Evolutionary conservation across 257 asterid genomes (phyloP).

Genomic region (Cinchona pubescens): DNA sequence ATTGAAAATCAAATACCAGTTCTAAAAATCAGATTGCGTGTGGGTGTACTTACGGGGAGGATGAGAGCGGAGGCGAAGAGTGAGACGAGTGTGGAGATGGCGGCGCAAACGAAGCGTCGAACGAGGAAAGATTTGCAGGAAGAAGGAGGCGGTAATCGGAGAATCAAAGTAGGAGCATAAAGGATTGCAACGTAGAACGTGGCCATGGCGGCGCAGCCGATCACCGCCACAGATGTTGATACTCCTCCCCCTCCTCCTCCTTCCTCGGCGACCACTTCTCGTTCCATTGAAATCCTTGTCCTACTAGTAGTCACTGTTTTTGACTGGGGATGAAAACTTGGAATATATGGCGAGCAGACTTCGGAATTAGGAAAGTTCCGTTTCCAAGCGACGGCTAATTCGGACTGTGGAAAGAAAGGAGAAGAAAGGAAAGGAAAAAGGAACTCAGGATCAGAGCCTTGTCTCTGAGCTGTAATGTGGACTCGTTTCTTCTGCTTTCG

Average conservation of each 20-base stretch:
- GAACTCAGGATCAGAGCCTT: too few relatives aligned
- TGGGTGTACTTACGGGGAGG: slow-evolving; percentile 51
- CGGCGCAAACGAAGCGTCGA: slow-evolving; percentile 85
- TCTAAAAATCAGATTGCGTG: not conserved
- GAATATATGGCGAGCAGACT: too few relatives aligned
- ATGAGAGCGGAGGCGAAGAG: slow-evolving; percentile 55
- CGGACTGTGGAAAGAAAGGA: not conserved
- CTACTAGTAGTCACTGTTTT: not conserved
- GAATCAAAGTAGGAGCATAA: slow-evolving; percentile 70
- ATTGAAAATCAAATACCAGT: not conserved
- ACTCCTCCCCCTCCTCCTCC: slow-evolving; percentile 27
- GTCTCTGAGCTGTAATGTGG: too few relatives aligned
- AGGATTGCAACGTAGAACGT: slow-evolving; percentile 73
- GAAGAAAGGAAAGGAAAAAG: too few relatives aligned
- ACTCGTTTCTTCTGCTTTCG: too few relatives aligned
- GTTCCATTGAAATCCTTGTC: slow-evolving; percentile 43
- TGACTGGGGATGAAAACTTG: not conserved
- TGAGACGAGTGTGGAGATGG: slow-evolving; percentile 63
- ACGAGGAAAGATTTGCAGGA: slow-evolving; percentile 61
- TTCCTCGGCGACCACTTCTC: slow-evolving; percentile 8
- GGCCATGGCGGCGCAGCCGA: slow-evolving; percentile 65
- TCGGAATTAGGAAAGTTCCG: too few relatives aligned
- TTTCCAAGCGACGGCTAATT: too few relatives aligned
- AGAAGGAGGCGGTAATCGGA: slow-evolving; percentile 73
- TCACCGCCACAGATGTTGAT: slow-evolving; percentile 50